Evolutionary conservation across 108 stramenopile genomes (phyloP).

Genomic region (Cyclotella baltica): DNA sequence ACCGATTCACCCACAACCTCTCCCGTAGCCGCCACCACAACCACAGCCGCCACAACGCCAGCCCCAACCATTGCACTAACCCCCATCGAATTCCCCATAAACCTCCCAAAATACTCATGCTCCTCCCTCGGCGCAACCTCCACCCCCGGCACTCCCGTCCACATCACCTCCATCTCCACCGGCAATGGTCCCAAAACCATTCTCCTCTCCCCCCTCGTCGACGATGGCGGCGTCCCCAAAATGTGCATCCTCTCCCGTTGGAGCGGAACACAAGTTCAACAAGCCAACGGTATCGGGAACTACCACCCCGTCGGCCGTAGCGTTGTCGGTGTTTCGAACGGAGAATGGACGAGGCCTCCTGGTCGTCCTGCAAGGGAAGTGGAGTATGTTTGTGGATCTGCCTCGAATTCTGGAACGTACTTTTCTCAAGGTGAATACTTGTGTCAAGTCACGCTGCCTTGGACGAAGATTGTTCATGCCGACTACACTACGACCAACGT

Average conservation of each 20-base stretch:
- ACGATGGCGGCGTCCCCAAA: background rate
- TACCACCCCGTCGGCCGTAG: constrained; percentile 29
- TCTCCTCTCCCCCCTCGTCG: constrained; percentile 19
- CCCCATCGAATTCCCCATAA: constrained; percentile 15
- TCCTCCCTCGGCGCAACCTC: constrained; percentile 12
- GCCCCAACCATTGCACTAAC: background rate
- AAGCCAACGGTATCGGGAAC: constrained; percentile 10
- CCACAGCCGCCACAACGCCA: background rate
- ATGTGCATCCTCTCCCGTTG: constrained; percentile 48
- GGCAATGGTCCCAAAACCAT: constrained; percentile 21
- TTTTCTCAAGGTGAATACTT: constrained; percentile 37
- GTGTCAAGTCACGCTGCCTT: constrained; percentile 43
- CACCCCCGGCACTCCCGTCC: constrained; percentile 28
- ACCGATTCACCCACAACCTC: background rate
- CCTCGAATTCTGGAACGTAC: constrained; percentile 37
- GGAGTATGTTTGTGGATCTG: constrained; percentile 26
- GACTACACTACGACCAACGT: constrained; percentile 13
- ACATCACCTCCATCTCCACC: constrained; percentile 23
- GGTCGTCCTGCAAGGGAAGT: constrained; percentile 5
- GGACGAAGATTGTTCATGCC: constrained; percentile 2
- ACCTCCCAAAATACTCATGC: constrained; percentile 13
- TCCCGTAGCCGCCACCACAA: background rate
- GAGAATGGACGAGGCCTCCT: constrained; percentile 39
- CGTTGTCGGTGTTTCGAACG: constrained; percentile 5
- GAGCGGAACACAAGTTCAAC: background rate